Evolutionary conservation across 331 rosid genomes (phyloP), one percentile per base, ranked within the genome.

Genomic region (Acacia pycnantha): DNA sequence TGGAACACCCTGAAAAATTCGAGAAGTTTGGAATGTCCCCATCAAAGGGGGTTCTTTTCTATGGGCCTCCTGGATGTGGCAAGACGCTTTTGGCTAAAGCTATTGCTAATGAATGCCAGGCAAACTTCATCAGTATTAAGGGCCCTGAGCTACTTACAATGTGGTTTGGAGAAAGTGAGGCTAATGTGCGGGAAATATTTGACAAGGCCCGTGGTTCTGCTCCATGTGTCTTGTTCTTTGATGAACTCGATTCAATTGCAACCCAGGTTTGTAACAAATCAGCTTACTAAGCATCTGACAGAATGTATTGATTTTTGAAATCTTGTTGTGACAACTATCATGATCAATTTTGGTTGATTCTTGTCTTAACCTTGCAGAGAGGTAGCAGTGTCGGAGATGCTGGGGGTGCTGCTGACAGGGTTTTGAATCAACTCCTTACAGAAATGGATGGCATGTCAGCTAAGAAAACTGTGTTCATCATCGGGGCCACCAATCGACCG

Each of bases 91-190:
- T 92, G 67, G 97, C 94, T 74, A 92, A 92, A 78, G 97, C 97
- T 72, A 92, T 92, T 82, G 97, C 97, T 12, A 92, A 92, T 80
- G 97, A 92, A 77, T 92, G 97, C 70, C 97, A 92, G 89, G 97
- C 97, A 0, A 92, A 92, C 90, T 90, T 92, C 85, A 92, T 92
- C 83, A 92, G 97, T 82, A 82, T 92, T 79, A 90, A 92, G 85
- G 97, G 94, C 65, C 97, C 97, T 24, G 97, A 92, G 78, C 84
- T 92, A 84, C 97, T 92, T 50, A 92, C 97, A 4, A 92, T 92
- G 97, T 92, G 97, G 97, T 92, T 92, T 73, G 97, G 97, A 80
- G 97, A 92, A 86, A 92, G 97, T 85, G 94, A 92, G 87, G 97
- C 97, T 70, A 92, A 92, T 86, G 97, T 92, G 31, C 71, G 94